phyloP scores from a whole-genome alignment of 2,329 filamentous ascomycete species.

The Neospermospora avenae region DNA sequence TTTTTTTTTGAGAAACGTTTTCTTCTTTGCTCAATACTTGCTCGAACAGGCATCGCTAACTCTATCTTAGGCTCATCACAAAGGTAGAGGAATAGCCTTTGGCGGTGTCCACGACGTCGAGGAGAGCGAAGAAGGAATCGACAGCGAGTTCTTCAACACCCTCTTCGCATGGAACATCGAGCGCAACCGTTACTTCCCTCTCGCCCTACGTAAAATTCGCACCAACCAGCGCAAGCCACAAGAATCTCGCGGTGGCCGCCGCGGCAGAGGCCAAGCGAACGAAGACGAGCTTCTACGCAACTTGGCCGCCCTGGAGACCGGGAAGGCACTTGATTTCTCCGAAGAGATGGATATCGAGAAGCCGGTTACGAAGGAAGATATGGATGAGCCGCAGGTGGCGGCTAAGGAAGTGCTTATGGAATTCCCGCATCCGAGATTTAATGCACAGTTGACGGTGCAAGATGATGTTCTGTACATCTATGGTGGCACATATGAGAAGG shows the following conservation, averaged over 20 bases:
- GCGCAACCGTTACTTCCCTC: slow-evolving; percentile 88
- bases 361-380: slow-evolving; percentile 43
- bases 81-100: slow-evolving; percentile 87
- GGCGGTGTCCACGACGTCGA: slow-evolving; percentile 94
- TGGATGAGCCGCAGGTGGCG: slow-evolving; percentile 54
- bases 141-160: slow-evolving; percentile 94
- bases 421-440: slow-evolving; percentile 87
- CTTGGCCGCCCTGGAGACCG: slow-evolving; percentile 79
- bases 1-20: no score
- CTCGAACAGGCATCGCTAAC: no score
- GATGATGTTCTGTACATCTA: slow-evolving; percentile 92
- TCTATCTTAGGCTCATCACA: slow-evolving; percentile 63
- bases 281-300: slow-evolving; percentile 89
- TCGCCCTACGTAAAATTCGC: slow-evolving; percentile 72
- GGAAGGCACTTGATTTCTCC: slow-evolving; percentile 56
- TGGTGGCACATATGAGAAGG: slow-evolving; percentile 92
- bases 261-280: slow-evolving; percentile 80
- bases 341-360: slow-evolving; percentile 48
- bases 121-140: slow-evolving; percentile 88
- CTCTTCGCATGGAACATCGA: slow-evolving; percentile 94
- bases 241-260: slow-evolving; percentile 54
- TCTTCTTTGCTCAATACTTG: no score
- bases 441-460: slow-evolving; percentile 85
- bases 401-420: slow-evolving; percentile 69
- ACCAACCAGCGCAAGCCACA: slow-evolving; percentile 59